phyloP scores from a whole-genome alignment of 2,329 filamentous ascomycete genomes.

The Drechslerella dactyloides region DNA sequence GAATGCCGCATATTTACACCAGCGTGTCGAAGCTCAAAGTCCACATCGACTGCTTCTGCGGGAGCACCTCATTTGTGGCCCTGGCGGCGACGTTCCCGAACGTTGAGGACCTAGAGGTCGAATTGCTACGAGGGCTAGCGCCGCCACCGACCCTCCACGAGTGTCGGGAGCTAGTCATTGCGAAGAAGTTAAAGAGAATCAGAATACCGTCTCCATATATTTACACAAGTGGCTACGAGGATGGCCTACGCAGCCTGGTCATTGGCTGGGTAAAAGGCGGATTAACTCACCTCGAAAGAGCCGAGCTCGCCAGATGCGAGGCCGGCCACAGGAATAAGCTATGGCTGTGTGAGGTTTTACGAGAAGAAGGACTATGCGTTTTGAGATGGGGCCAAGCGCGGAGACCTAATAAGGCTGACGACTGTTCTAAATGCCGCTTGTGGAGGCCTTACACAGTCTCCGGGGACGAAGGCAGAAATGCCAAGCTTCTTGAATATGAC shows the following conservation, averaged over 20 bases:
- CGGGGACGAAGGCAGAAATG: neutral
- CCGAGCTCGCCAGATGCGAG: neutral
- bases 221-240: neutral
- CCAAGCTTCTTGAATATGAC: neutral
- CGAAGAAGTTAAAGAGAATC: neutral
- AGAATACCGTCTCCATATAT: neutral
- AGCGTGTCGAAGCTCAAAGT: neutral
- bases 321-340: no score
- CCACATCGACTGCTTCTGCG: neutral
- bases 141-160: neutral
- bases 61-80: neutral
- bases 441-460: neutral
- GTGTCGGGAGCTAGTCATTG: neutral
- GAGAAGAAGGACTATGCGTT: neutral
- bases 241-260: neutral
- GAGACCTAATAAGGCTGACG: neutral
- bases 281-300: neutral
- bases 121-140: neutral
- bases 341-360: no score
- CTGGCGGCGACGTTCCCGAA: neutral
- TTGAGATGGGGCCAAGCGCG: neutral
- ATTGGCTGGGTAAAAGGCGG: neutral
- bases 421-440: neutral
- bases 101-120: neutral
- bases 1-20: no score